These are phyloP conservation scores for Solanum pimpinellifolium DNA, from an alignment of 257 asterid species.

Conservation along the genomic window DNA sequence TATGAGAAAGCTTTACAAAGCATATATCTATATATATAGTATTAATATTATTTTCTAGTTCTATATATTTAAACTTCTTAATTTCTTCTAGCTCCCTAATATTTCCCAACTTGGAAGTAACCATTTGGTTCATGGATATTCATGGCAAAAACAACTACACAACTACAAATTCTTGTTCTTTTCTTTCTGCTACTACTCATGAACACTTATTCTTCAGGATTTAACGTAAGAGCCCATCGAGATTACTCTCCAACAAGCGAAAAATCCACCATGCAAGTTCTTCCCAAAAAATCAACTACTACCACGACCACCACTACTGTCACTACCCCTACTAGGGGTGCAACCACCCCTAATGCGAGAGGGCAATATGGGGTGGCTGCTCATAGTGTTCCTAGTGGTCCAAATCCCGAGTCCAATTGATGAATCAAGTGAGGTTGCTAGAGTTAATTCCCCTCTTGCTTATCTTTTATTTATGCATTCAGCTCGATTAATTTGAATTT, in stretches of 20 bases:
- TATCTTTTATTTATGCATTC: not conserved
- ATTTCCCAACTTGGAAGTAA: not conserved
- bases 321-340: not conserved
- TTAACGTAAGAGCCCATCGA: not conserved
- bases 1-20: not conserved
- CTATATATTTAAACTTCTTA: not conserved
- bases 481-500: not conserved
- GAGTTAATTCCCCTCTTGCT: not conserved
- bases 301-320: not conserved
- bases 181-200: not conserved
- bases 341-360: not conserved
- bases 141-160: not conserved
- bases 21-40: not conserved
- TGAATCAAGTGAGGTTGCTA: not conserved
- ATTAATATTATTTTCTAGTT: not conserved
- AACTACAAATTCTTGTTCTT: not conserved
- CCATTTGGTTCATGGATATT: constrained; percentile 4
- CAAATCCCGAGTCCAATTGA: not conserved
- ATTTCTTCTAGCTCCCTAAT: not conserved
- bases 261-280: not conserved
- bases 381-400: constrained; percentile 2
- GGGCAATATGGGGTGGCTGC: not conserved
- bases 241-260: not conserved
- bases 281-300: not conserved
- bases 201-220: not conserved